Percentiles rank a stretch among this genome's conserved stretches.
These are phyloP conservation scores for Purpureocillium lavendulum DNA, from an alignment of 2,329 filamentous ascomycete species.

Conservation along the genomic window DNA sequence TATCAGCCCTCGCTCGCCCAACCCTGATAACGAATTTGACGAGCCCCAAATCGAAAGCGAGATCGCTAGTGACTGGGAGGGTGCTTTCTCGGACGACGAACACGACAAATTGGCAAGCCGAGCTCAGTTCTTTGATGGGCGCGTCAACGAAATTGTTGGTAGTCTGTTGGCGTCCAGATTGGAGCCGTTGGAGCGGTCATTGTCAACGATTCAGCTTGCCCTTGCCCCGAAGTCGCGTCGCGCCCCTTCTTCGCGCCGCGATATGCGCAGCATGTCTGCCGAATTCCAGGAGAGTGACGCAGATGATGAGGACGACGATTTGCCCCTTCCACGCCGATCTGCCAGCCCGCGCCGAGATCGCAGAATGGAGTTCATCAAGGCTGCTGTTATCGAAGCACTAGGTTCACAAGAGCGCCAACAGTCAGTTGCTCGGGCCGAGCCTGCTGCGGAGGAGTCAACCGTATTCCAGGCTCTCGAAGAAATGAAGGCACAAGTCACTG, in stretches of 20 bases:
- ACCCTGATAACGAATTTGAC: conserved; percentile 37
- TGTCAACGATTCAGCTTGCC: conserved; percentile 67
- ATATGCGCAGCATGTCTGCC: conserved; percentile 59
- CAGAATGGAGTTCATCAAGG: conserved; percentile 73
- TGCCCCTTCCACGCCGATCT: conserved; percentile 51
- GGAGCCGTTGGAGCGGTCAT: conserved; percentile 70
- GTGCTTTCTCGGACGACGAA: conserved; percentile 71
- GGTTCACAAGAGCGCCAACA: conserved; percentile 41
- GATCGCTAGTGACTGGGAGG: conserved; percentile 86
- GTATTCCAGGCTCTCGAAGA: conserved; percentile 61
- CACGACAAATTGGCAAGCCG: conserved; percentile 75
- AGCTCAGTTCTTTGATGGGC: conserved; percentile 82
- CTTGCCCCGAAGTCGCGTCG: conserved; percentile 50
- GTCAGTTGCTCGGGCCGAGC: conserved; percentile 4
- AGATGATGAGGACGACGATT: conserved; percentile 82
- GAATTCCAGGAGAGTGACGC: conserved; percentile 77
- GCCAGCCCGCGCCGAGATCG: conserved; percentile 72
- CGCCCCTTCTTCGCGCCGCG: conserved; percentile 46
- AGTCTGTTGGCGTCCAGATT: conserved; percentile 68
- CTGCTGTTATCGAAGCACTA: conserved; percentile 66
- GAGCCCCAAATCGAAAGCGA: conserved; percentile 37
- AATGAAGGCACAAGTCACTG: conserved; percentile 42
- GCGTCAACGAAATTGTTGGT: conserved; percentile 80
- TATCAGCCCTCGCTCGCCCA: conserved; percentile 37
- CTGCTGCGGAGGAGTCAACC: conserved; percentile 31